phyloP scores from a whole-genome alignment of 2,329 filamentous ascomycete species.

The Arthrobotrys musiformis region DNA sequence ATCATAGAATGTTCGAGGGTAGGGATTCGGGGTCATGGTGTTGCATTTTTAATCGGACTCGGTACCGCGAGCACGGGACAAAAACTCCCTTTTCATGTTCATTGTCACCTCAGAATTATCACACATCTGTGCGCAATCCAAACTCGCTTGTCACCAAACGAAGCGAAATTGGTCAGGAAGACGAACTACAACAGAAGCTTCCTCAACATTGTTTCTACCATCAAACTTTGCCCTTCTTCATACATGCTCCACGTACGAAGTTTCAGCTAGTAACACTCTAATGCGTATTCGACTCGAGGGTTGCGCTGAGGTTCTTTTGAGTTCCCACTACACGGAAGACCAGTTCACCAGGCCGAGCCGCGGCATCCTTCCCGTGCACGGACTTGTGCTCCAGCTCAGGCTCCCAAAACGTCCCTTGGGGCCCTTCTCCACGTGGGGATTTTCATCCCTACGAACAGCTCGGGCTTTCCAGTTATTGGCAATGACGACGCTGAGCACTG shows the following conservation, averaged over 20 bases:
- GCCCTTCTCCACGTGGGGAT: slow-evolving; percentile 24
- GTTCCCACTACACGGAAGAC: slow-evolving; percentile 18
- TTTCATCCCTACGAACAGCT: neutral
- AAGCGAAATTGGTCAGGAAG: slow-evolving; percentile 28
- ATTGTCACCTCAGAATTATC: slow-evolving; percentile 4
- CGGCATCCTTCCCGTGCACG: slow-evolving; percentile 28
- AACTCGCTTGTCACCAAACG: slow-evolving; percentile 10
- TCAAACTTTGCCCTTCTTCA: neutral
- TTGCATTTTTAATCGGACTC: slow-evolving; percentile 42
- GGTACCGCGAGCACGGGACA: slow-evolving; percentile 39
- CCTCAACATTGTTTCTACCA: slow-evolving; percentile 9
- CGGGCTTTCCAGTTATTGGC: slow-evolving; percentile 17
- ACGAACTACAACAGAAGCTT: neutral
- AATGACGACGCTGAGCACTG: slow-evolving; percentile 9
- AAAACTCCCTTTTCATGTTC: neutral
- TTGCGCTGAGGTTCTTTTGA: neutral
- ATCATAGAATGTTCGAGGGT: slow-evolving; percentile 14
- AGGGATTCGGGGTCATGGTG: slow-evolving; percentile 18
- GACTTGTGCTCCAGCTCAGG: slow-evolving; percentile 14
- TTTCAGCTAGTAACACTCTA: slow-evolving; percentile 5
- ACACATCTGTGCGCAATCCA: slow-evolving; percentile 32
- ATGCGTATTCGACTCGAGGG: neutral
- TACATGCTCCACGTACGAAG: neutral
- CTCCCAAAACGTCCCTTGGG: neutral
- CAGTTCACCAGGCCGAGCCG: slow-evolving; percentile 7